Evolutionary conservation across 2,329 filamentous ascomycete species (phyloP).

Genomic region (Trichoderma simmonsii): DNA sequence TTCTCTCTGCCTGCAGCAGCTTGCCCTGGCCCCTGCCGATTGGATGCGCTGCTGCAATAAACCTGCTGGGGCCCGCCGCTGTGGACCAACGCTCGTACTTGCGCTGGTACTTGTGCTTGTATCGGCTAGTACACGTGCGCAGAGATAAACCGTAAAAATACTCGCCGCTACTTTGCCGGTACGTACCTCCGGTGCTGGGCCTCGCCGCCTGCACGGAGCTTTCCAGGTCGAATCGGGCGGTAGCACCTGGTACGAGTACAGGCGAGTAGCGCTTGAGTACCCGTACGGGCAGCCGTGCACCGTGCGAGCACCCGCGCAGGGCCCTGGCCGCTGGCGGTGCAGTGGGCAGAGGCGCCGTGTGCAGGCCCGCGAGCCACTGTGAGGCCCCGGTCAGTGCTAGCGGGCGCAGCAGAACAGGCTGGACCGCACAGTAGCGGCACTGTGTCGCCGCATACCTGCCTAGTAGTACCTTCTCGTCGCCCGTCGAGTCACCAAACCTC

Average conservation of each 20-base stretch:
- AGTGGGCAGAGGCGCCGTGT: neutral
- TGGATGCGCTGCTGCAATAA: neutral
- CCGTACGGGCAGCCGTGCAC: neutral
- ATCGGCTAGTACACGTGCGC: neutral
- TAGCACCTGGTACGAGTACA: neutral
- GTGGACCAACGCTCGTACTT: neutral
- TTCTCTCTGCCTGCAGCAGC: conserved; percentile 1
- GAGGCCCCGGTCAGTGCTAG: conserved; percentile 14
- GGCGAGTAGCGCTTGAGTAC: neutral
- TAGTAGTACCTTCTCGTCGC: conserved; percentile 9
- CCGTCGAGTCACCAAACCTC: conserved; percentile 24
- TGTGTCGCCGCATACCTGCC: conserved; percentile 17
- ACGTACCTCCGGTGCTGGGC: neutral
- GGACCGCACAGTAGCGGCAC: conserved; percentile 8
- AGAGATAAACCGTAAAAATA: neutral
- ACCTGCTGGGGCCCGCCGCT: conserved; percentile 12
- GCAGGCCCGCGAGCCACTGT: conserved; percentile 5
- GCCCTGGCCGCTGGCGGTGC: neutral
- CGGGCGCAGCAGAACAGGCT: conserved; percentile 18
- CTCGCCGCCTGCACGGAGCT: neutral
- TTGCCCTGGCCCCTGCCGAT: conserved; percentile 15
- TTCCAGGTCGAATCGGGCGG: neutral
- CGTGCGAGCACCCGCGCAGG: conserved; percentile 1
- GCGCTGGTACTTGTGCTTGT: neutral
- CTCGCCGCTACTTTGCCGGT: neutral